Percentiles rank a stretch among this genome's conserved stretches.
phyloP scores from a whole-genome alignment of 352 stramenopile species.

The Phytophthora uliginosa region DNA sequence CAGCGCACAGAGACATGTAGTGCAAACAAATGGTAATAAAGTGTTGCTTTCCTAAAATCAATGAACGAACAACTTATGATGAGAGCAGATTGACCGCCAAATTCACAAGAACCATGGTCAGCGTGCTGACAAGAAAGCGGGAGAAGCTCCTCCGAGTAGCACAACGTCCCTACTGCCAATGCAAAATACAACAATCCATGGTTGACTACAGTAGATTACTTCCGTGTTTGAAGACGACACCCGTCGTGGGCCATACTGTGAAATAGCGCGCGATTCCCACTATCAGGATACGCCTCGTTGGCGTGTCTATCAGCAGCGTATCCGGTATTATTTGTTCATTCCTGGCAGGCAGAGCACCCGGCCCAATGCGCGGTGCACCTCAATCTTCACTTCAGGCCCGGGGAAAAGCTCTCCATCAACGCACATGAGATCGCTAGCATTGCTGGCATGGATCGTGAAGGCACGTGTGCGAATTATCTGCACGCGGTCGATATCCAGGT shows the following conservation, averaged over 20 bases:
- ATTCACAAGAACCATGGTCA: no score
- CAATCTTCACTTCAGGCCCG: constrained; percentile 53
- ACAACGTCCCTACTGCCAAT: no score
- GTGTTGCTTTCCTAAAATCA: background rate
- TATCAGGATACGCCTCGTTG: constrained; percentile 9
- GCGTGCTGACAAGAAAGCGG: no score
- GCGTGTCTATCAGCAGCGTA: constrained; percentile 16
- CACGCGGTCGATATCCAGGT: constrained; percentile 50
- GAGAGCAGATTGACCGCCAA: background rate
- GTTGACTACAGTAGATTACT: background rate
- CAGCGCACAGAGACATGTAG: background rate
- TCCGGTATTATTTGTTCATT: constrained; percentile 16
- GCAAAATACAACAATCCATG: background rate
- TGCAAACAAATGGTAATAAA: background rate
- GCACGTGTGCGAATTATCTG: constrained; percentile 73
- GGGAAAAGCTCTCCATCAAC: constrained; percentile 73
- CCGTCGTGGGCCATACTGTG: background rate
- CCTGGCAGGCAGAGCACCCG: constrained; percentile 49
- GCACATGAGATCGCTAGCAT: constrained; percentile 55
- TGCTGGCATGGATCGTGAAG: constrained; percentile 50
- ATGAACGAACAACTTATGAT: background rate
- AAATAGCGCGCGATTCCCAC: background rate
- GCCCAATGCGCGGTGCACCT: constrained; percentile 58
- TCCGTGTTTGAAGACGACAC: background rate
- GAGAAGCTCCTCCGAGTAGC: background rate